phyloP scores from a whole-genome alignment of 2,329 filamentous ascomycete species.

The Westerdykella aurantiaca region DNA sequence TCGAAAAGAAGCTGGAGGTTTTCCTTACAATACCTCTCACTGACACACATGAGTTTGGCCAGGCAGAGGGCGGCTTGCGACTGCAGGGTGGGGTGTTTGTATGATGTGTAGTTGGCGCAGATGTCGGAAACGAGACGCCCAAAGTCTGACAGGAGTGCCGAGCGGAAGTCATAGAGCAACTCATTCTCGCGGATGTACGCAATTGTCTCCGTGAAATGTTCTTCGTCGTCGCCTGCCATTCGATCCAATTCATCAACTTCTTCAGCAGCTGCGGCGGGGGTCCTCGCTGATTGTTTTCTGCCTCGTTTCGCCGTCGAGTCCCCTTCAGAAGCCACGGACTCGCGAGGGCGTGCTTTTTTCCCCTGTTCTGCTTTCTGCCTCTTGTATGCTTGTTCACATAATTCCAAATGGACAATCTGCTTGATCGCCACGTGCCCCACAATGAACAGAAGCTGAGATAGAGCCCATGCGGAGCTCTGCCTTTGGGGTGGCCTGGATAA shows the following conservation, averaged over 20 bases:
- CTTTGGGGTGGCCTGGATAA: conserved; percentile 36
- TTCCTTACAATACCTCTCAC: conserved; percentile 88
- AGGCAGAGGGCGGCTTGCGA: conserved; percentile 89
- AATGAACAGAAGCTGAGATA: conserved; percentile 90
- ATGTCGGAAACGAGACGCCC: conserved; percentile 89
- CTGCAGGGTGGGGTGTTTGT: conserved; percentile 84
- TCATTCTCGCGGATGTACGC: conserved; percentile 78
- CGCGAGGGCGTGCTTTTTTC: conserved; percentile 49
- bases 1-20: conserved; percentile 93
- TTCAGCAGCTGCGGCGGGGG: conserved; percentile 41
- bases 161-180: conserved; percentile 73
- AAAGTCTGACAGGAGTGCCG: conserved; percentile 73
- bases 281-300: conserved; percentile 39
- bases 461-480: conserved; percentile 64
- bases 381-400: conserved; percentile 98
- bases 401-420: conserved; percentile 94
- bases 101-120: conserved; percentile 88
- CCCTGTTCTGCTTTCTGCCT: conserved; percentile 87
- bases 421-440: conserved; percentile 97
- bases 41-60: conserved; percentile 98
- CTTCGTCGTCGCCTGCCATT: conserved; percentile 92
- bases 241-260: conserved; percentile 86
- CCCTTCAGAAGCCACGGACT: conserved; percentile 25
- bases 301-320: conserved; percentile 34
- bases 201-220: conserved; percentile 87